phyloP scores from a whole-genome alignment of 2,329 filamentous ascomycete species.

The Stagonosporopsis chrysanthemi region DNA sequence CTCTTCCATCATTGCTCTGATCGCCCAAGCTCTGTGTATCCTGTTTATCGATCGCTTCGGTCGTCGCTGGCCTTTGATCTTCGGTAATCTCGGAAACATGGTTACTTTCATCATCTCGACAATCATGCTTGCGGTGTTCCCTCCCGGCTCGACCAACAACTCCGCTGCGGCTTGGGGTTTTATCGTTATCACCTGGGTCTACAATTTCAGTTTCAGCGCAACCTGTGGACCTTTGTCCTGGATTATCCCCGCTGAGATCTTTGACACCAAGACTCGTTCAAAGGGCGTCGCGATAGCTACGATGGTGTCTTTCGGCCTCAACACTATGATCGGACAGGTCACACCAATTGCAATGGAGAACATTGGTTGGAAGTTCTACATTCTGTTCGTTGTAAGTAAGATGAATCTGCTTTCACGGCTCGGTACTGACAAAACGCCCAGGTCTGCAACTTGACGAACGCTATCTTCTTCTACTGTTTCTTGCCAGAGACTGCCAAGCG shows the following conservation, averaged over 20 bases:
- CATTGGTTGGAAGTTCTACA: slow-evolving; percentile 65
- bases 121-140: slow-evolving; percentile 65
- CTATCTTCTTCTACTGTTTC: slow-evolving; percentile 71
- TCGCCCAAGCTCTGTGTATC: slow-evolving; percentile 74
- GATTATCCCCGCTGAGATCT: slow-evolving; percentile 74
- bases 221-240: slow-evolving; percentile 73
- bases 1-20: slow-evolving; percentile 72
- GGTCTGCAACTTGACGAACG: slow-evolving; percentile 73
- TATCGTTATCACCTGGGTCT: slow-evolving; percentile 79
- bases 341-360: slow-evolving; percentile 67
- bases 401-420: not conserved
- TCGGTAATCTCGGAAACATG: slow-evolving; percentile 74
- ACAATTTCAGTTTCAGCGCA: slow-evolving; percentile 78
- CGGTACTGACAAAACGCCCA: slow-evolving; percentile 16
- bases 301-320: slow-evolving; percentile 77
- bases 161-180: slow-evolving; percentile 73
- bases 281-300: slow-evolving; percentile 79
- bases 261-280: slow-evolving; percentile 76
- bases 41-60: slow-evolving; percentile 73
- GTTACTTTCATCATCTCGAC: slow-evolving; percentile 75
- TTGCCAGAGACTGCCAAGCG: slow-evolving; percentile 71
- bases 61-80: slow-evolving; percentile 74
- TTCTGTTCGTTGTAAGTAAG: slow-evolving; percentile 63
- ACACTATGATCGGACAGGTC: slow-evolving; percentile 76
- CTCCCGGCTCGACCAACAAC: slow-evolving; percentile 62